Evolutionary conservation across 257 asterid species (phyloP), one percentile per base, ranked within the genome.

Genomic region (Craterostigma plantagineum): DNA sequence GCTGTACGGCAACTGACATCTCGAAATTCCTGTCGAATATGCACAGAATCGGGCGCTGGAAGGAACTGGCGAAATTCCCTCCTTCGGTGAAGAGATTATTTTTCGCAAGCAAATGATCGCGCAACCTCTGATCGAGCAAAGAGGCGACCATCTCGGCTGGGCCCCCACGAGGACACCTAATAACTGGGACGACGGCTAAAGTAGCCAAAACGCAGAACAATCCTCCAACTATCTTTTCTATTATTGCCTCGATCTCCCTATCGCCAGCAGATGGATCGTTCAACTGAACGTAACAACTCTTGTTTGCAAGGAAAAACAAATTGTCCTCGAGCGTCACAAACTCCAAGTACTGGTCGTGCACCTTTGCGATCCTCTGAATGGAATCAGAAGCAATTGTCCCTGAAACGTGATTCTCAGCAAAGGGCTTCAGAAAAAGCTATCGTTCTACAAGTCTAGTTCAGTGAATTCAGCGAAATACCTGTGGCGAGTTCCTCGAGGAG

Each of bases 91-190:
- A 83, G 63, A 90, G 59, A 59, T 90, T 90, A 55, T 83, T 75
- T 66, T 90, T 90, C 1, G 95, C 72, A 67, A 83, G 57, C 46
- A 90, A 64, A 69, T 83, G 99, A 57, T 90, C 95, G 46, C 86
- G 76, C 70, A 90, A 58, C 10, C 86, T 73, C 75, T 83, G 94
- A 59, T 83, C 91, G 59, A 83, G 72, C 65, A 79, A 65, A 7
- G 94, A 73, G 0, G 92, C 99, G 43, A 90, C 96, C 84, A 90
- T 73, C 72, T 83, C 95, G 34, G 99, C 92, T 10, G 99, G 96
- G 16, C 99, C 99, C 4, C 99, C 99, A 43, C 82, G 86, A 33
- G 87, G 94, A 45, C 96, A 90, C 66, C 96, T 71, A 53, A 90
- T 83, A 38, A 90, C 61, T 3, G 99, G 99, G 51, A 83, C 96